Evolutionary conservation across 805 yeast species (phyloP).

Genomic region (Yarrowia yakushimensis): DNA sequence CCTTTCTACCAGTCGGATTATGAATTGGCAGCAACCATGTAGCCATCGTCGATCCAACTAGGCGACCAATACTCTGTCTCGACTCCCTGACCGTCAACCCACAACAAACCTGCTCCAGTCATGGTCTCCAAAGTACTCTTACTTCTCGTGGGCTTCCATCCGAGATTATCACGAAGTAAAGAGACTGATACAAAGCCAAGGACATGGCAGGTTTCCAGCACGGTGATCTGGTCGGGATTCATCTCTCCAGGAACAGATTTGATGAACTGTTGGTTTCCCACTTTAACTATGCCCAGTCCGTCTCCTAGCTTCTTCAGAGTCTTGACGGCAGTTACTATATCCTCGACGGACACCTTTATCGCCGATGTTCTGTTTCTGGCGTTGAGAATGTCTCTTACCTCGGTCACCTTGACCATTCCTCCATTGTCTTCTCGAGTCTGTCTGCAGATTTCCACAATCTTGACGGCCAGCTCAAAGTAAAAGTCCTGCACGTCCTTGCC

Average conservation of each 20-base stretch:
- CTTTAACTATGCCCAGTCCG: slow-evolving; percentile 61
- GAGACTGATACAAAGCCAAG: slow-evolving; percentile 69
- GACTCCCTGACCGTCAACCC: slow-evolving; percentile 61
- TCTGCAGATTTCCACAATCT: slow-evolving; percentile 72
- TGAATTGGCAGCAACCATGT: slow-evolving; percentile 33
- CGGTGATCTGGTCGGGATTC: slow-evolving; percentile 62
- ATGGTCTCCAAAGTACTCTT: slow-evolving; percentile 66
- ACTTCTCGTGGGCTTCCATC: slow-evolving; percentile 67
- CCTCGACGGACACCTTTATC: slow-evolving; percentile 44
- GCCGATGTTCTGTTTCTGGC: slow-evolving; percentile 32
- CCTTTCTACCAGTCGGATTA: not conserved
- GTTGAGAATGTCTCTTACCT: slow-evolving; percentile 42
- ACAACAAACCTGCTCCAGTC: slow-evolving; percentile 75
- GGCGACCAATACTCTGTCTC: slow-evolving; percentile 42
- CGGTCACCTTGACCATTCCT: slow-evolving; percentile 66
- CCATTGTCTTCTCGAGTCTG: slow-evolving; percentile 72
- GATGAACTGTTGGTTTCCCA: slow-evolving; percentile 57
- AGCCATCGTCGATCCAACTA: slow-evolving; percentile 35
- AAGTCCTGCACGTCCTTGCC: slow-evolving; percentile 49
- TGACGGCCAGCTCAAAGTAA: slow-evolving; percentile 64
- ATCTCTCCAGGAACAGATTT: slow-evolving; percentile 62
- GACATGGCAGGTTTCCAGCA: slow-evolving; percentile 71
- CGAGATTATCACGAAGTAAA: slow-evolving; percentile 66
- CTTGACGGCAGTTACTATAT: slow-evolving; percentile 54
- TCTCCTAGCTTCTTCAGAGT: slow-evolving; percentile 59